These are phyloP conservation scores for Wickerhamiella alocasiicola DNA, from an alignment of 805 yeast species.

Conservation along the genomic window DNA sequence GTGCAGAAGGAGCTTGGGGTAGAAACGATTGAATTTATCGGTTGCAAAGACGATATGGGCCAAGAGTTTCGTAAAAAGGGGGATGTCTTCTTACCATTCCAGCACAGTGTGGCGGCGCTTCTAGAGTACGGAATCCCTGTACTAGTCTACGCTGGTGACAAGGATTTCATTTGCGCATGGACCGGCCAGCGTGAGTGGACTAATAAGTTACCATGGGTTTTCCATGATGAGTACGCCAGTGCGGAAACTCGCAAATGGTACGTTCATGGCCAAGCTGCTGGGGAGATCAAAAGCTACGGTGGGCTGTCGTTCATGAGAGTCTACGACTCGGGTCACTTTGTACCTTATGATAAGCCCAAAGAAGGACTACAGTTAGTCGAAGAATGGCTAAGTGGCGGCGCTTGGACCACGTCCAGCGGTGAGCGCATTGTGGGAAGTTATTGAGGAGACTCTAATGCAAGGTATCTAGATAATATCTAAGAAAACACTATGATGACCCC, in stretches of 20 bases:
- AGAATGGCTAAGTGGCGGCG: constrained; percentile 75
- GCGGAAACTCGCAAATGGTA: constrained; percentile 29
- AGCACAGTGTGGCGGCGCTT: constrained; percentile 51
- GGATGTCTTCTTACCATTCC: constrained; percentile 89
- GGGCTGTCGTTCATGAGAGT: constrained; percentile 72
- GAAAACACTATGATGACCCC: too few species aligned
- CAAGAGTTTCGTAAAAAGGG: constrained; percentile 74
- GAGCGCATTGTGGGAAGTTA: too few species aligned
- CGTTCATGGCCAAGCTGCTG: constrained; percentile 38
- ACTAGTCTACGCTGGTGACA: constrained; percentile 87
- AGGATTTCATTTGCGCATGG: constrained; percentile 95
- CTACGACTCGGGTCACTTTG: constrained; percentile 93
- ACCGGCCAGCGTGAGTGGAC: constrained; percentile 87
- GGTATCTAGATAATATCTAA: too few species aligned
- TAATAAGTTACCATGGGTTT: constrained; percentile 52
- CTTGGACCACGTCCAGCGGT: too few species aligned
- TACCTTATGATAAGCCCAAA: constrained; percentile 80
- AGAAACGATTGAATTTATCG: constrained; percentile 50
- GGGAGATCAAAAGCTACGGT: constrained; percentile 62
- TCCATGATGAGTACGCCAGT: constrained; percentile 40
- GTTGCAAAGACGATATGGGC: constrained; percentile 53
- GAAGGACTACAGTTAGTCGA: constrained; percentile 68
- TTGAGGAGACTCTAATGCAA: too few species aligned
- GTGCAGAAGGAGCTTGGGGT: constrained; percentile 76
- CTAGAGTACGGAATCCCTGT: constrained; percentile 69